Evolutionary conservation across 2,329 filamentous ascomycete species (phyloP), one percentile per base, ranked within the genome.

Genomic region (Colletotrichum spaethianum): DNA sequence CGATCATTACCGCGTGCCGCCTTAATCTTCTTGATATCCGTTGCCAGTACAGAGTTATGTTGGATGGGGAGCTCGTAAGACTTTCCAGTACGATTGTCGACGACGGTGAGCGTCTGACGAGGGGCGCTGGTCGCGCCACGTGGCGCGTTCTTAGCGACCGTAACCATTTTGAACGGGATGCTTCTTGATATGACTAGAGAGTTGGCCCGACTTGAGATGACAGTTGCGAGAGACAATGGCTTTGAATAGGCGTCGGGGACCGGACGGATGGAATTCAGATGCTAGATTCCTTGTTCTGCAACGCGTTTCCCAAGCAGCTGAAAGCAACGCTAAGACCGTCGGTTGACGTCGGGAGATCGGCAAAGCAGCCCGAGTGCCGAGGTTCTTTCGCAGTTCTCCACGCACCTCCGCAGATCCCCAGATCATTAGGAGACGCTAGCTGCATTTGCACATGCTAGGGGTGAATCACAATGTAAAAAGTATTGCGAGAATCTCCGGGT

Each of bases 1-100:
- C 83, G 81, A 74, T 82, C 82, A 62, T 80, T 74, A 14, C 77
- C 74, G 61, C 74, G 71, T 20, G 78, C 38, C 4, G 83, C 81
- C 75, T 83, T 84, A 77, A 88, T 87, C 76, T 86, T 85, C 77
- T 87, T 87, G 80, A 87, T 84, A 72, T 87, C 86, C 3, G 85
- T 86, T 18, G 86, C 86, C 38, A 80, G 79, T n/a, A 88, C 82
- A 1, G 85, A 82, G 76, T 87, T 88, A 77, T 86, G 78, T 61
- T 78, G 81, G 76, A 88, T 87, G 69, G 86, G 85, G 42, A 88
- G 78, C 76, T 86, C 83, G 67, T 87, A 87, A 26, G 79, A 77
- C 75, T 84, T 82, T 64, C 83, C 83, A 3, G 86, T 87, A 68
- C 86, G 84, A 79, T 87, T 87, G 76, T 88, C 86, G 44, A 84